Conservation (phyloP, 805 yeast genomes). For the Jamesozyma rosinii region DNA sequence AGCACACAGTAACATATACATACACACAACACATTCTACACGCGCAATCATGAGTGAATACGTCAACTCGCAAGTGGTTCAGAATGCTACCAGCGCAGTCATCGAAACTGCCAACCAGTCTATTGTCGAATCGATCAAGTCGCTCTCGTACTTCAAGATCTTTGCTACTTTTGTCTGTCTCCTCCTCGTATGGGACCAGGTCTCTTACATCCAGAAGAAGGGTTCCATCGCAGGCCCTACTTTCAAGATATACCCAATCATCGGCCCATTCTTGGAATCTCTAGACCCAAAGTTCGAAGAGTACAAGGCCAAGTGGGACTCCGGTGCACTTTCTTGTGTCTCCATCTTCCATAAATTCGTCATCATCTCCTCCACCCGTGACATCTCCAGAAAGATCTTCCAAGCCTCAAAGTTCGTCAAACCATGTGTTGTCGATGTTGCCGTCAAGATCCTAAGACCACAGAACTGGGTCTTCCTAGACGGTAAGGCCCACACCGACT, state of each 20-base stretch:
- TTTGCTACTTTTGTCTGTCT: constrained; percentile 39
- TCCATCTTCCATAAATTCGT: constrained; percentile 97
- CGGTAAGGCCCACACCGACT: constrained; percentile 91
- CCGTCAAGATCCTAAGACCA: constrained; percentile 86
- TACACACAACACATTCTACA: no score
- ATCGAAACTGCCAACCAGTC: neutral
- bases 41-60: neutral
- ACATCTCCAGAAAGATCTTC: constrained; percentile 77
- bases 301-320: constrained; percentile 85
- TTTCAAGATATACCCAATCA: constrained; percentile 84
- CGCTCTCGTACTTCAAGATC: constrained; percentile 47
- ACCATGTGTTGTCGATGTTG: constrained; percentile 98
- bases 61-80: neutral
- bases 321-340: constrained; percentile 92
- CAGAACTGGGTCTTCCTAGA: constrained; percentile 96
- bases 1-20: no score
- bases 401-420: constrained; percentile 80
- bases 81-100: neutral
- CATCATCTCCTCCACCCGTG: constrained; percentile 83
- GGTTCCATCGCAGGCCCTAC: constrained; percentile 88
- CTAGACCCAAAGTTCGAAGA: constrained; percentile 93
- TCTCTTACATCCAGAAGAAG: constrained; percentile 69
- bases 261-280: constrained; percentile 92
- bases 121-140: constrained; percentile 9
- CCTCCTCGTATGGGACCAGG: constrained; percentile 57